Evolutionary conservation across 2,329 filamentous ascomycete genomes (phyloP).

Genomic region (Xylariaceae sp.): DNA sequence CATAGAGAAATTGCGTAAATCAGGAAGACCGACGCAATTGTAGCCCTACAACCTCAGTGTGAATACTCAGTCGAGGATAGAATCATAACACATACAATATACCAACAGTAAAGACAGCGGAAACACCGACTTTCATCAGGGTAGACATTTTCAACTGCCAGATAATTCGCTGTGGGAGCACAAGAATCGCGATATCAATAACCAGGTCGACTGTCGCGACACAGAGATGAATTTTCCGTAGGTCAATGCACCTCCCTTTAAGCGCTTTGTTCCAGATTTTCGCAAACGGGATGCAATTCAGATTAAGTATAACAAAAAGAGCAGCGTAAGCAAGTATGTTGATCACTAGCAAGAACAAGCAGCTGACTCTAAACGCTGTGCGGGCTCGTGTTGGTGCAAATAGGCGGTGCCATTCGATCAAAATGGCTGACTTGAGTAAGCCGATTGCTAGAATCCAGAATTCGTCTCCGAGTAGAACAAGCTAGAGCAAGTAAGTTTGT

Average conservation of each 20-base stretch:
- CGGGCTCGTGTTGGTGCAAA: slow-evolving; percentile 1
- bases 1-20: slow-evolving; percentile 2
- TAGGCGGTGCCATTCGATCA: slow-evolving; percentile 6
- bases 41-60: slow-evolving; percentile 2
- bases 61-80: too few relatives aligned
- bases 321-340: slow-evolving; percentile 1
- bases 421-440: slow-evolving; percentile 6
- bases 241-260: slow-evolving; percentile 4
- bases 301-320: not conserved
- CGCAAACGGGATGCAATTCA: slow-evolving; percentile 2
- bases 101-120: slow-evolving; percentile 4
- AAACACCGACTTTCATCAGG: slow-evolving; percentile 1
- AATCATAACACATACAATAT: slow-evolving; percentile 5
- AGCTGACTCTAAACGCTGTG: slow-evolving; percentile 1
- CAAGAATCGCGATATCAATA: slow-evolving; percentile 3
- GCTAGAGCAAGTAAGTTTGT: not conserved
- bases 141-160: slow-evolving; percentile 1
- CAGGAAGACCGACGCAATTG: slow-evolving; percentile 5
- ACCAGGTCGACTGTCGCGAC: slow-evolving; percentile 1
- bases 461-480: slow-evolving; percentile 1
- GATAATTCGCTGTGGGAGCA: slow-evolving; percentile 7
- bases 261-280: slow-evolving; percentile 4
- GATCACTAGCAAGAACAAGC: not conserved
- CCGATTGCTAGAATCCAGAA: slow-evolving; percentile 1
- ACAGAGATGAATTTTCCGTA: slow-evolving; percentile 1